phyloP scores from a whole-genome alignment of 345 rosid genomes.

The Citrus medica region DNA sequence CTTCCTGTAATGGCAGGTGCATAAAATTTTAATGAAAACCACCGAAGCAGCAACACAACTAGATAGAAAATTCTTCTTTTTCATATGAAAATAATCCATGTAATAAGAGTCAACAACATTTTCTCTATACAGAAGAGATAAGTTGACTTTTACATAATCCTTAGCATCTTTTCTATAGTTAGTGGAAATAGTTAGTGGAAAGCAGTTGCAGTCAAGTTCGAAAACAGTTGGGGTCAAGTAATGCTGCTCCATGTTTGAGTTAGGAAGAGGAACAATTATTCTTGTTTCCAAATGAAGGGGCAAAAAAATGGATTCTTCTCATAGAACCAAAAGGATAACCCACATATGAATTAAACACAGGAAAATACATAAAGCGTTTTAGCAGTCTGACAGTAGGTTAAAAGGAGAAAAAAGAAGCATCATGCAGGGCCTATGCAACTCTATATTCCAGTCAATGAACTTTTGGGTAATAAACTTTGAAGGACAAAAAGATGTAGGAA shows the following conservation, averaged over 20 bases:
- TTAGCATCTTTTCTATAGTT: neutral
- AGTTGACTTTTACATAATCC: neutral
- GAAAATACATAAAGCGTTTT: neutral
- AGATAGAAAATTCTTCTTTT: neutral
- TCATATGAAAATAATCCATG: neutral
- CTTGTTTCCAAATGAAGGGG: neutral
- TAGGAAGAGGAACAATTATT: neutral
- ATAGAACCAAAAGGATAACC: neutral
- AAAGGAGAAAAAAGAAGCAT: neutral
- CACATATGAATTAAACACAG: neutral
- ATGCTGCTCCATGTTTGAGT: neutral
- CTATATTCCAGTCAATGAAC: neutral
- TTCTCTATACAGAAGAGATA: neutral
- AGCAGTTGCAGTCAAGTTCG: neutral
- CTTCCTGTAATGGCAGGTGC: constrained; percentile 32
- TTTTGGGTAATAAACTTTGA: neutral
- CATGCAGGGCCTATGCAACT: neutral
- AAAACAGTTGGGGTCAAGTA: neutral
- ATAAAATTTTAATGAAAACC: neutral
- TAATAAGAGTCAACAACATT: neutral
- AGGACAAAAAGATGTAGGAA: neutral
- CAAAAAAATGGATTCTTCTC: neutral
- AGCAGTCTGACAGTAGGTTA: neutral
- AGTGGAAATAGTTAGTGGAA: neutral
- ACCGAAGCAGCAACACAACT: neutral